Percentiles rank a stretch among this genome's conserved stretches.
Conservation (phyloP, 306 rosid genomes). For the Mucuna pruriens region DNA sequence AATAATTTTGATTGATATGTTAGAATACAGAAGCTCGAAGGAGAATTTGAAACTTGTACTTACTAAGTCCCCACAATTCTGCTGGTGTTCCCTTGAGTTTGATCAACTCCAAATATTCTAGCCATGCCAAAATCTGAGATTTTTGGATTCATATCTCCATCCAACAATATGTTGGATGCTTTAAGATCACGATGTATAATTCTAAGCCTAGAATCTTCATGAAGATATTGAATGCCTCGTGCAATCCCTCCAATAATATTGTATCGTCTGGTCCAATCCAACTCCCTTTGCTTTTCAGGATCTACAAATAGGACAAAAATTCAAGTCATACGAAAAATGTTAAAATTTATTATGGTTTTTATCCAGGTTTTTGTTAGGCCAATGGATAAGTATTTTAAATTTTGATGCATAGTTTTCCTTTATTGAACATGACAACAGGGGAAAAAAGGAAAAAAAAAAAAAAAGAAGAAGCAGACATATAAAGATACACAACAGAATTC, state of each 20-base stretch:
- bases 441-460: not conserved
- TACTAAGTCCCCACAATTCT: slow-evolving; percentile 60
- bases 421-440: not conserved
- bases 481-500: not conserved
- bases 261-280: slow-evolving; percentile 52
- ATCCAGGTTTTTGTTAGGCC: not conserved
- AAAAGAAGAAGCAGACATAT: not conserved
- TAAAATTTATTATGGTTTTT: not conserved
- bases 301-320: slow-evolving; percentile 34
- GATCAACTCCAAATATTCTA: slow-evolving; percentile 43
- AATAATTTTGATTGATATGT: not conserved
- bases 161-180: slow-evolving; percentile 58
- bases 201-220: slow-evolving; percentile 58
- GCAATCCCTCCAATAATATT: slow-evolving; percentile 54
- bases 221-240: slow-evolving; percentile 60
- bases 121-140: slow-evolving; percentile 70
- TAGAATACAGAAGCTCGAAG: not conserved
- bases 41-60: slow-evolving; percentile 25
- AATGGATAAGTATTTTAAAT: not conserved
- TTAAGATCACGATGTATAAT: slow-evolving; percentile 68
- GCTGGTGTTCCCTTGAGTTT: slow-evolving; percentile 45
- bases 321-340: not conserved
- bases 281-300: slow-evolving; percentile 30
- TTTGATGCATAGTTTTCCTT: not conserved
- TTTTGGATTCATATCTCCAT: slow-evolving; percentile 53